Percentiles rank a stretch among this genome's conserved stretches.
These are phyloP conservation scores for Fusarium sp. DNA, from an alignment of 2,329 filamentous ascomycete genomes.

Conservation along the genomic window DNA sequence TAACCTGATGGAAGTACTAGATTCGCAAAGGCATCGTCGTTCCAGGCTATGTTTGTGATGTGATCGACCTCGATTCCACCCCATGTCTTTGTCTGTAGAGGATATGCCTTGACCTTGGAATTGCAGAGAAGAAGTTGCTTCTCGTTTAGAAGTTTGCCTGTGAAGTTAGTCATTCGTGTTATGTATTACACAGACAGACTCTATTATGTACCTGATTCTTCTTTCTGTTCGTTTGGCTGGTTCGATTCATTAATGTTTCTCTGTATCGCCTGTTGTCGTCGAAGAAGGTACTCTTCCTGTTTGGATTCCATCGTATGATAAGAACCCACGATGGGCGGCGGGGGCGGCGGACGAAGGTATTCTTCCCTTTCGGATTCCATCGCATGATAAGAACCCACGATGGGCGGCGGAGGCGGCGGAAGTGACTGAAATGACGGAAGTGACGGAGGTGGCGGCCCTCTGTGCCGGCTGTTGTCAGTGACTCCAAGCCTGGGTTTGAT, in stretches of 20 bases:
- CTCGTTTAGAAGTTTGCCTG: background rate
- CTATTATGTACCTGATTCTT: background rate
- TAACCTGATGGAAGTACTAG: background rate
- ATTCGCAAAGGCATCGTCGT: background rate
- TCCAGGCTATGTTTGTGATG: background rate
- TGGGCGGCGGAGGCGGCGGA: too few relatives aligned
- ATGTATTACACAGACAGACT: background rate
- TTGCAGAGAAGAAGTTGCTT: background rate
- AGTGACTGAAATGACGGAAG: too few relatives aligned
- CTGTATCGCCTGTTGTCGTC: background rate
- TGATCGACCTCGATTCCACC: background rate
- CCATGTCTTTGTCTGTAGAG: background rate
- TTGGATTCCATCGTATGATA: background rate
- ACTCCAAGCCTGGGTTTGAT: background rate
- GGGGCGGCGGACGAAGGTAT: too few relatives aligned
- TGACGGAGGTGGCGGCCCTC: too few relatives aligned
- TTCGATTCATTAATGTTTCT: background rate
- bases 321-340: background rate
- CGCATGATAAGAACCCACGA: accelerated
- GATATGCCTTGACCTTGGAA: background rate
- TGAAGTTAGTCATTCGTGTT: background rate
- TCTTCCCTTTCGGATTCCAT: too few relatives aligned
- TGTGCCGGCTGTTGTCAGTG: background rate
- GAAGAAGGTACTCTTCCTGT: background rate
- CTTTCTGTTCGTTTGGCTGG: background rate